Evolutionary conservation across 306 rosid genomes (phyloP), one percentile per base, ranked within the genome.

Genomic region (Quercus aquifolioides): DNA sequence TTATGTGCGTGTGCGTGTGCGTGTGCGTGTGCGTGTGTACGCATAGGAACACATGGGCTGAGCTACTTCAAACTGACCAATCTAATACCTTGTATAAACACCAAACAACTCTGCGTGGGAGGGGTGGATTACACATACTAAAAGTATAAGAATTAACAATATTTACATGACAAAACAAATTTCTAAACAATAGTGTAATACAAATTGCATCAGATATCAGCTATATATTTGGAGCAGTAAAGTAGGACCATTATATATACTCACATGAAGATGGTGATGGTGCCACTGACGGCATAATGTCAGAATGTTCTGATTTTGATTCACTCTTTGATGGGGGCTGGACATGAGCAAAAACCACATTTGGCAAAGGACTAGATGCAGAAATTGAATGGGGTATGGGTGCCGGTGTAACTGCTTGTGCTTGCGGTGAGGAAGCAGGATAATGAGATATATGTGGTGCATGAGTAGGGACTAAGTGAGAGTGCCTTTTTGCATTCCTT

Each of bases 311-410:
- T 4, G 83, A 43, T 52, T 78, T 79, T 33, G 91, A 84, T 72
- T 82, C 73, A 56, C 76, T 89, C 79, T 80, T 89, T 49, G 92
- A 85, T 62, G 94, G 96, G 43, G 97, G 91, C 81, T 80, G 92
- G 80, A 71, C 89, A 84, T 88, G 96, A 77, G 91, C 84, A 81
- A 90, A 89, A 80, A 91, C 88, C 33, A 92, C 97, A 78, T 80
- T 88, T 54, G 94, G 96, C 81, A 88, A 84, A 58, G 98, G 97
- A 86, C 93, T 84, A 73, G 87, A 87, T 33, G 88, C 91, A 31
- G 94, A 93, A 70, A 79, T 83, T 26, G 88, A 71, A 87, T 81
- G 81, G 75, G 87, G 80, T 49, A 56, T 59, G 28, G 83, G 88
- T n/a, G 85, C 63, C 1, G 92, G 88, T 19, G 85, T 85, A 75